Conservation (phyloP, 257 asterid genomes). For the Lavandula angustifolia region DNA sequence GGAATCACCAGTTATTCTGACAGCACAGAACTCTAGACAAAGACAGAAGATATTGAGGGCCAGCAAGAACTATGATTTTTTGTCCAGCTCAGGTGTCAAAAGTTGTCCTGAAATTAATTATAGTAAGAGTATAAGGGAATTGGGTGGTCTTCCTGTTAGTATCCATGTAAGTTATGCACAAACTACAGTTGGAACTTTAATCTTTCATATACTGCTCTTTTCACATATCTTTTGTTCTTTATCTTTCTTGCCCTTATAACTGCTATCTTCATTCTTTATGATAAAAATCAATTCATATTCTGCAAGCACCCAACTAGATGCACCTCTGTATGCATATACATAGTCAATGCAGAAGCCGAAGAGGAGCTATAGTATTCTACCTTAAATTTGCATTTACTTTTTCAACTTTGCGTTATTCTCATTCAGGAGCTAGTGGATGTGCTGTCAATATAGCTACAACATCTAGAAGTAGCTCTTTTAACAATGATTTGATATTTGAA, state of each 20-base stretch:
- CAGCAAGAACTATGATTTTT: slow-evolving; percentile 33
- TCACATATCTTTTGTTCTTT: background rate
- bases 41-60: slow-evolving; percentile 43
- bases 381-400: background rate
- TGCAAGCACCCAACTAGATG: background rate
- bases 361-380: background rate
- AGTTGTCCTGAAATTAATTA: slow-evolving; percentile 29
- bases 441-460: slow-evolving; percentile 6
- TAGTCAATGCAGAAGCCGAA: background rate
- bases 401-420: slow-evolving; percentile 13
- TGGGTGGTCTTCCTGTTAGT: slow-evolving; percentile 25
- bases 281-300: slow-evolving; percentile 8
- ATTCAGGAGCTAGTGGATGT: slow-evolving; percentile 19
- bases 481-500: slow-evolving; percentile 2
- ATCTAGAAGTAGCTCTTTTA: background rate
- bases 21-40: slow-evolving; percentile 41
- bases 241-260: slow-evolving; percentile 13
- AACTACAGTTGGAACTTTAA: background rate
- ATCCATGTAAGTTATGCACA: slow-evolving; percentile 39
- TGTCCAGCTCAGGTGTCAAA: slow-evolving; percentile 36
- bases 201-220: slow-evolving; percentile 15
- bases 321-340: background rate
- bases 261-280: slow-evolving; percentile 7
- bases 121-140: slow-evolving; percentile 25
- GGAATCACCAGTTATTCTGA: slow-evolving; percentile 43